These are phyloP conservation scores for Scutellaria baicalensis DNA, from an alignment of 257 asterid species.

Conservation along the genomic window DNA sequence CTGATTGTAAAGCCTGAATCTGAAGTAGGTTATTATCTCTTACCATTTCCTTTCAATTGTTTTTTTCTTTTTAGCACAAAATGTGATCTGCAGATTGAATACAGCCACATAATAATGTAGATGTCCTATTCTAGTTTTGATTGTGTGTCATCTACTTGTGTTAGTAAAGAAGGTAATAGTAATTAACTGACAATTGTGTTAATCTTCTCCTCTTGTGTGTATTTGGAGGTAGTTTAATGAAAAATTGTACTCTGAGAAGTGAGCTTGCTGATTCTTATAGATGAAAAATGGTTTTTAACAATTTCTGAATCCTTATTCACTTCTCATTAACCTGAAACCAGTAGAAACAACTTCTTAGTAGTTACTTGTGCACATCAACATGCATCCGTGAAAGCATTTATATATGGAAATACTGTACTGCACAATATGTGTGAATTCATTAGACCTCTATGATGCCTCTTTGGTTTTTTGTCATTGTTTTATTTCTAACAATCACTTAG, in stretches of 20 bases:
- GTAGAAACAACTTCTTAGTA: background rate
- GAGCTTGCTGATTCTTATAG: background rate
- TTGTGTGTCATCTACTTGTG: background rate
- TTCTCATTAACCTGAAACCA: background rate
- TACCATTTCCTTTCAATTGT: background rate
- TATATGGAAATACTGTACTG: background rate
- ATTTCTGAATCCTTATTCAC: background rate
- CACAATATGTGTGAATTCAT: background rate
- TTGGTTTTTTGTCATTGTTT: background rate
- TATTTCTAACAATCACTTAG: background rate
- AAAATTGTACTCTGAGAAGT: background rate
- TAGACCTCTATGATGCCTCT: background rate
- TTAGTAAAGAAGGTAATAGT: background rate
- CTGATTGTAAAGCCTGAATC: slow-evolving; percentile 53
- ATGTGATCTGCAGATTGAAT: slow-evolving; percentile 6
- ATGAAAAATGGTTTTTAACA: background rate
- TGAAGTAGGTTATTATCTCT: slow-evolving; percentile 37
- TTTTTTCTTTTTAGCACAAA: slow-evolving; percentile 6
- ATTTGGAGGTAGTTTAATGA: background rate
- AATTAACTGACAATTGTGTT: background rate
- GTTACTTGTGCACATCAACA: background rate
- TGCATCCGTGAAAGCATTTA: background rate
- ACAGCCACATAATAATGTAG: background rate
- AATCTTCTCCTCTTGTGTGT: background rate
- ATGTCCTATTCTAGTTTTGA: background rate